Base-by-base conservation (phyloP, 129 eudicot species). In the Artemisia tridentata region DNA sequence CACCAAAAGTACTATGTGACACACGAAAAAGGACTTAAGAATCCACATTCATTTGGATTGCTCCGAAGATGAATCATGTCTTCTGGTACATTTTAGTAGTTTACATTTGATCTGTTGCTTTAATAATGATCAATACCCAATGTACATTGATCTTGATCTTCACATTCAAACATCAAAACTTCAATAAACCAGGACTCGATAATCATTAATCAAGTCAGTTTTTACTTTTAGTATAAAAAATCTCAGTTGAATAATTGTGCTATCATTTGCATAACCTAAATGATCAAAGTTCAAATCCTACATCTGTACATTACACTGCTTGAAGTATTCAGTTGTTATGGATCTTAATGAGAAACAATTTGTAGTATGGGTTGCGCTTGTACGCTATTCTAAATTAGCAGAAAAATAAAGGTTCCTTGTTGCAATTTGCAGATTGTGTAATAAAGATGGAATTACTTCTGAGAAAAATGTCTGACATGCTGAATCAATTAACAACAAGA, bases 401-500 rank as follows among this genome's bases (percentile, higher is more conserved):
- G 15, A 59, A 59, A 3, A 1, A 56, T 3, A 13, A 57, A 19
- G 25, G 2, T 18, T 3, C 38, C 27, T 19, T 21, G 38, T 6
- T 8, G n/a, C 13, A 3, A 63, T 27, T 19, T 3, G 21, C 45
- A 4, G 16, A 41, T 31, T 63, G 5, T 38, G 45, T 7, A 38
- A 38, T 7, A 38, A 38, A 38, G 45, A 38, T 38, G 11, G 45
- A 29, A 38, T 11, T 38, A 38, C 45, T 55, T 57, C 4, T 10
- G 52, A 50, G 66, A 69, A 77, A 59, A 51, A 41, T 38, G 66
- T 53, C 25, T 23, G 16, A 50, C 23, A 11, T 55, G 45, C 49
- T 29, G 15, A 70, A 63, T 78, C 23, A 71, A 31, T 49, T 57
- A 58, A 23, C 51, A 77, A 63, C 4, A 55, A 53, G 31, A 43